Evolutionary conservation across 1,284 basidiomycete genomes (phyloP), one percentile per base, ranked within the genome.

Genomic region (Marasmius sp.): DNA sequence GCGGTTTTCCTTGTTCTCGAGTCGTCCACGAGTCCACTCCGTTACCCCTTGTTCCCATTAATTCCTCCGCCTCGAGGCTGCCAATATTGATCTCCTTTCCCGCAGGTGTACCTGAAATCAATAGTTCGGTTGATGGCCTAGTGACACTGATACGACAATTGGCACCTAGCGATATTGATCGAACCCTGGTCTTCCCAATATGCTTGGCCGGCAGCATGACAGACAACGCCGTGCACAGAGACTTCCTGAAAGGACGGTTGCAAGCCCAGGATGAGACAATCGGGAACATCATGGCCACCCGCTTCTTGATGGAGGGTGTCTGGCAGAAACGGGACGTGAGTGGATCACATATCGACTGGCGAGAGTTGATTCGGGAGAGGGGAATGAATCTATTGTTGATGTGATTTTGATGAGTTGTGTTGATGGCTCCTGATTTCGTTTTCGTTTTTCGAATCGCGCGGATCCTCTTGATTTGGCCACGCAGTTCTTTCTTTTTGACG

Each of bases 91-190:
- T 69, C 68, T 48, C 68, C 55, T 52, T 58, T 37, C 50, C 70
- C 63, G 41, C 68, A 92, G 90, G 84, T 66, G 87, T 93, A n/a
- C 81, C 85, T 54, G 89, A 93, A 71, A 91, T 94, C 64, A 74
- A 71, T 54, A 75, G 78, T 50, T 83, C 83, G 11, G 83, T 89
- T 43, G 80, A 82, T 47, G 73, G 71, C 50, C 81, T 91, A 62
- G 72, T 83, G 50, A 81, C 81, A 57, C 74, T 83, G 36, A 70
- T 92, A 57, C 74, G 77, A 60, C 81, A 82, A 66, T 72, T 91
- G 57, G 81, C 81, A 16, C 73, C 82, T 50, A 85, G 86, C 14
- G 78, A 82, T 61, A 73, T 84, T 58, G 91, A 93, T 71, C 84
- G 89, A 60, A 81, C 83, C 2, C 72, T 92, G 51, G 76, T 89